Evolutionary conservation across 306 rosid genomes (phyloP), one percentile per base, ranked within the genome.

Genomic region (Oxytropis ochrocephala): DNA sequence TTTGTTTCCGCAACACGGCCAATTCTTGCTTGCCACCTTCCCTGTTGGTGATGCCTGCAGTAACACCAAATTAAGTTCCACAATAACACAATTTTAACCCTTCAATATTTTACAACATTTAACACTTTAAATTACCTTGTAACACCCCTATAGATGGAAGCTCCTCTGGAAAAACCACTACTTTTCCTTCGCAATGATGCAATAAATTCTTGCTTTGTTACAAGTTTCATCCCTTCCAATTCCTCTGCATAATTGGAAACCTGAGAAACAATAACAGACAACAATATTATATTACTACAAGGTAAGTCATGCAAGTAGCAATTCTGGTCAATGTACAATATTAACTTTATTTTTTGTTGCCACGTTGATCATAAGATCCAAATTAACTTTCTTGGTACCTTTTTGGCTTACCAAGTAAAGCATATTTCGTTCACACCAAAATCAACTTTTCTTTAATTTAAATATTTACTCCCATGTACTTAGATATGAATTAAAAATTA

Each of bases 1-100:
- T 67, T 95, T 95, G 85, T 95, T 95, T 41, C 99, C 99, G 99
- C 97, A 44, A 95, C 99, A 8, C 99, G 99, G 53, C 99, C 99
- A 5, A 95, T 95, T 77, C 99, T 87, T 6, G 99, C 99, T 79
- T 95, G 99, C 99, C 97, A 95, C 19, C 99, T 73, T 29, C 99
- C 99, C 78, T 95, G 97, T 70, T 95, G 99, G 75, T 95, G 99
- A 72, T 95, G 99, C 91, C 97, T 91, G 81, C 49, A 74, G 29
- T 24, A 24, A 24, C 29, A 24, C 29, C 29, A 24, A 24, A 24
- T 24, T 24, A 24, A 24, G 29, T 24, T 24, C 29, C 29, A 24
- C 2, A 1, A 21, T 21, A 42, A 62, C 7, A 29, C 43, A 27
- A 13, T 35, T 8, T 3, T 14, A 1, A 51, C 5, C 7, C 29